Base-by-base conservation (phyloP, 1,284 basidiomycete genomes). In the Inonotus hispidus region DNA sequence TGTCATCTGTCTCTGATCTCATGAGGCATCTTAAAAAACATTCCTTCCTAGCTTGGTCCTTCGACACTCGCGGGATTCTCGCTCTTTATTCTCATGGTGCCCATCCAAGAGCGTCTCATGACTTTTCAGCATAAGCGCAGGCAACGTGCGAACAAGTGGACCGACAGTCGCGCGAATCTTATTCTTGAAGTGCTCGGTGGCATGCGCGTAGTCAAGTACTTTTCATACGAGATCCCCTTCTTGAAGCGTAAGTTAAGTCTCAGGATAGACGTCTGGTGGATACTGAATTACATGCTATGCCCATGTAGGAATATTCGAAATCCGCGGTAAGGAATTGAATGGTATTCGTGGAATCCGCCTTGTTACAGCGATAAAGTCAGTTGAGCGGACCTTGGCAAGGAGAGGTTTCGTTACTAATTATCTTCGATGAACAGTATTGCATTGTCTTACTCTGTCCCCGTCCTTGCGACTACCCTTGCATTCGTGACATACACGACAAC, bases 21-120 rank as follows among this genome's bases (percentile, higher is more conserved):
- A 58, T 53, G 2, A 6, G 23, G 49, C 6, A 25, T 46, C 56
- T 54, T 14, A 32, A 13, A 14, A 41, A 16, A 21, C 14, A n/a
- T 56, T 43, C 14, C 54, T 23, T n/a, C n/a, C n/a, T 66, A 88
- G 83, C 81, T 93, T 50, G 90, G 90, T 0, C 85, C 87, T 0
- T 87, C 87, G 0, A 88, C 89, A 0, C 76, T 93, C 4, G 87
- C 88, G 2, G 91, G 91, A 0, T 91, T 93, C 69, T 82, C 84
- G 0, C 75, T 93, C 2, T 88, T 93, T 70, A 68, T 89, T 25
- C 58, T 88, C 52, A 75, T 90, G 38, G 82, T 83, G 6, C 91
- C 91, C 0, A 69, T 92, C 2, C 89, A 92, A 72, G 79, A 85
- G 56, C 77, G 80, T 37, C 79, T 87, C 13, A 92, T 93, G 87